Conservation (phyloP, 192 early-diverging fungal genomes). For the Backusella westeae region DNA sequence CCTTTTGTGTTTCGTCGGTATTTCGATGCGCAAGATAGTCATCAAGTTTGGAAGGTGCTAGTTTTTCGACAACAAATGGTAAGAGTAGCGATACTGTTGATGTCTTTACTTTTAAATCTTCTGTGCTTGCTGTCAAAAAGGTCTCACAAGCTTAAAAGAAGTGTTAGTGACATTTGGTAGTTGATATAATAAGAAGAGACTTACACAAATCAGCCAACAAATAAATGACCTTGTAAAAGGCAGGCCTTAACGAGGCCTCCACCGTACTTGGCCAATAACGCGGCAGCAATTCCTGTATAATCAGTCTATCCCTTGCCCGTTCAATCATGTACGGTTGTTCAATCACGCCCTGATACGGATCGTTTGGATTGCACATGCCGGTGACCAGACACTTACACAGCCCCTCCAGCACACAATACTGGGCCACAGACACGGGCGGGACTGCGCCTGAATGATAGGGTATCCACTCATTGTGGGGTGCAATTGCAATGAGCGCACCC, state of each 20-base stretch:
- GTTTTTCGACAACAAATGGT: constrained; percentile 2
- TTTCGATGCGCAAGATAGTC: background rate
- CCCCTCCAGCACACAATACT: constrained; percentile 22
- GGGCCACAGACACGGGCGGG: background rate
- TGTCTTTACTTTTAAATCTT: background rate
- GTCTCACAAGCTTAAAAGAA: constrained; percentile 12
- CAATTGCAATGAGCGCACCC: background rate
- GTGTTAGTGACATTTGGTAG: too few relatives aligned
- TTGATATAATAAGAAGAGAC: background rate
- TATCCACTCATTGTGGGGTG: background rate
- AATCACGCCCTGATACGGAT: constrained; percentile 7
- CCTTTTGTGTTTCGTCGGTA: background rate
- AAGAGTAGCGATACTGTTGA: background rate
- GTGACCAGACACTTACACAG: constrained; percentile 18
- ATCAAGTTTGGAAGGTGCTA: background rate
- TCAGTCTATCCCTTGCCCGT: background rate
- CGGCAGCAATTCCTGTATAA: constrained; percentile 8
- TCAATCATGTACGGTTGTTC: background rate
- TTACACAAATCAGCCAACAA: constrained; percentile 17
- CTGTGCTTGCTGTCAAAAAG: constrained; percentile 5
- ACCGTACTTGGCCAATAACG: constrained; percentile 18
- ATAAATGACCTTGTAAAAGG: constrained; percentile 11
- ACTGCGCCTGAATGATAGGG: background rate
- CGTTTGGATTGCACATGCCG: background rate
- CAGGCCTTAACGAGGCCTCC: background rate